Evolutionary conservation across 495 filamentous ascomycete species (phyloP).

Genomic region (Hypoxylon intermedium): DNA sequence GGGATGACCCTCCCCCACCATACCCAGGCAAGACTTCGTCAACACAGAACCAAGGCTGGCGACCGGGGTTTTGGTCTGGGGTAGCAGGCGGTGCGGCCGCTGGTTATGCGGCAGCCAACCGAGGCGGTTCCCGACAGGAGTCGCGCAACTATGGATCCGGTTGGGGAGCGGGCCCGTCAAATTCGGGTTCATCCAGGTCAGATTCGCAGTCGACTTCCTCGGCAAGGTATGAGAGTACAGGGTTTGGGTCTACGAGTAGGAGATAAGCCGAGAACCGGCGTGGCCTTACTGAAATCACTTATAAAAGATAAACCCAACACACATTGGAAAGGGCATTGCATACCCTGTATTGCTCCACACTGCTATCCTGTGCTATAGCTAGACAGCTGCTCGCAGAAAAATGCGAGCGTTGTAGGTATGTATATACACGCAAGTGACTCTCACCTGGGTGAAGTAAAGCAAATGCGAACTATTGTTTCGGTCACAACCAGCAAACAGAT

Average conservation of each 20-base stretch:
- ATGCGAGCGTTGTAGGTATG: background rate
- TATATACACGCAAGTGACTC: constrained; percentile 11
- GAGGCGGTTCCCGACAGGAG: constrained; percentile 46
- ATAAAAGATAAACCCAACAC: background rate
- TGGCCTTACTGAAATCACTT: background rate
- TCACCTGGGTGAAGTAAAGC: background rate
- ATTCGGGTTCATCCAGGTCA: constrained; percentile 48
- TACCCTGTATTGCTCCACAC: constrained; percentile 12
- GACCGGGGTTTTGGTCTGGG: constrained; percentile 89
- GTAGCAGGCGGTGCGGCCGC: constrained; percentile 74
- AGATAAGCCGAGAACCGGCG: constrained; percentile 56
- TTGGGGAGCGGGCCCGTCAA: constrained; percentile 43
- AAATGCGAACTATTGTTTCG: background rate
- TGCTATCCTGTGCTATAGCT: constrained; percentile 27
- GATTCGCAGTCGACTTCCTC: constrained; percentile 56
- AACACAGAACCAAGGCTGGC: constrained; percentile 63
- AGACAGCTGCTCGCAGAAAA: too few species aligned
- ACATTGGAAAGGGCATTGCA: background rate
- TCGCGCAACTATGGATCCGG: constrained; percentile 44
- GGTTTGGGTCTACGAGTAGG: constrained; percentile 86
- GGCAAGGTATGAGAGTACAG: constrained; percentile 76
- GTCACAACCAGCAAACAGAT: background rate
- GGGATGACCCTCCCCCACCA: constrained; percentile 64
- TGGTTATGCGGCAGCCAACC: constrained; percentile 69
- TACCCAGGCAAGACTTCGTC: constrained; percentile 55